Percentiles rank a stretch among this genome's conserved stretches.
phyloP scores from a whole-genome alignment of 306 rosid species.

The Abrus precatorius region DNA sequence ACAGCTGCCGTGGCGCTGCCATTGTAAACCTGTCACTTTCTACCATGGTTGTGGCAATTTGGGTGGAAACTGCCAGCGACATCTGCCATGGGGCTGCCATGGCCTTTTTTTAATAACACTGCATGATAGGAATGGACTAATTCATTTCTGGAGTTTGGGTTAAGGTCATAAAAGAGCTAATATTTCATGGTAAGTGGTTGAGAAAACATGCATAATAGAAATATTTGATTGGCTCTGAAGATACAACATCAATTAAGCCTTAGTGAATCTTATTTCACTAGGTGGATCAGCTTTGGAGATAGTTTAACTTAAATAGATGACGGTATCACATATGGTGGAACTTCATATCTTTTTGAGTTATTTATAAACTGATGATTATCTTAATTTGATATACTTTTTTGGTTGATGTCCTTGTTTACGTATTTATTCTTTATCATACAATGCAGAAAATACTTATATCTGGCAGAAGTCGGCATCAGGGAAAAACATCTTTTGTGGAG shows the following conservation, averaged over 20 bases:
- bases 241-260: too few relatives aligned
- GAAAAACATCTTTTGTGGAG: constrained; percentile 98
- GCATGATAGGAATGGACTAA: not conserved
- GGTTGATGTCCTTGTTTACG: constrained; percentile 3
- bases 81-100: too few relatives aligned
- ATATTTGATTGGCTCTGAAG: constrained; percentile 19
- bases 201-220: not conserved
- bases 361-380: constrained; percentile 18
- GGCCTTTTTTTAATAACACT: too few relatives aligned
- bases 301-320: constrained; percentile 25
- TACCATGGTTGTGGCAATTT: too few relatives aligned
- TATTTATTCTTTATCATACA: constrained; percentile 21
- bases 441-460: constrained; percentile 67
- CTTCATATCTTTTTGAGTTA: constrained; percentile 6
- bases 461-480: constrained; percentile 67
- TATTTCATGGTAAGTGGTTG: constrained; percentile 28
- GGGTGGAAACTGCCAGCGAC: too few relatives aligned
- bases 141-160: constrained; percentile 6
- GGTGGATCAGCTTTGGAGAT: not conserved
- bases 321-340: not conserved
- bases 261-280: too few relatives aligned
- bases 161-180: not conserved
- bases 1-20: too few relatives aligned
- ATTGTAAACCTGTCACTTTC: too few relatives aligned
- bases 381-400: constrained; percentile 25